Evolutionary conservation across 164 flowering plant genomes (phyloP), one percentile per base, ranked within the genome.

Genomic region (Annona cherimola): DNA sequence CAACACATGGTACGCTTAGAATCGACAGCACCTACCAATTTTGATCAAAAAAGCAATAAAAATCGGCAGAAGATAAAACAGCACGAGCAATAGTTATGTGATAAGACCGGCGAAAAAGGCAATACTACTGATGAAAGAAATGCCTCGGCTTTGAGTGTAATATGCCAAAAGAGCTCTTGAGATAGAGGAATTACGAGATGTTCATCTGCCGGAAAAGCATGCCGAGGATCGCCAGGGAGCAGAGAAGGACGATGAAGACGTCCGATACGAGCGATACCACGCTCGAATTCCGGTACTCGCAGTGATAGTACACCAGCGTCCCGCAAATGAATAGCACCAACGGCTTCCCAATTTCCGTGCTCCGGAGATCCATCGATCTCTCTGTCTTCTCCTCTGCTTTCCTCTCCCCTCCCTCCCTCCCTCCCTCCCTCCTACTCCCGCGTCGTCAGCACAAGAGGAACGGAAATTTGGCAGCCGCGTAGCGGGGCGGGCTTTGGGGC

Each of bases 221-320:
- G 65, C 97, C 96, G 67, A 93, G 96, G 61, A 96, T 93, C 76
- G 99, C 98, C 77, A 96, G 92, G 35, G 99, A 96, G 81, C 98
- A 96, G 68, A 93, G 89, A 72, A 96, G 92, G 67, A 96, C 98
- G 81, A 96, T 92, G 79, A 96, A 84, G 71, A 96, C 97, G 69
- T 96, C 99, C 75, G 96, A 84, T 69, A 90, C 26, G 40, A 96
- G 87, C 7, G 98, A 90, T 63, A 93, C 76, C 35, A 92, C 69
- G 63, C 84, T 87, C n/a, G 97, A 87, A 61, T 89, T 86, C 19
- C 96, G 85, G 70, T 74, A 87, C 0, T 94, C 91, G 72, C 98
- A 93, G 84, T 96, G 99, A 80, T 96, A 96, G 73, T 91, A 96
- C 3, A 96, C 89, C 43, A 96, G 75, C 7, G 82, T 83, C 39